These are phyloP conservation scores for Mortierella sp. DNA, from an alignment of 371 early-diverging fungal genomes.

Conservation along the genomic window DNA sequence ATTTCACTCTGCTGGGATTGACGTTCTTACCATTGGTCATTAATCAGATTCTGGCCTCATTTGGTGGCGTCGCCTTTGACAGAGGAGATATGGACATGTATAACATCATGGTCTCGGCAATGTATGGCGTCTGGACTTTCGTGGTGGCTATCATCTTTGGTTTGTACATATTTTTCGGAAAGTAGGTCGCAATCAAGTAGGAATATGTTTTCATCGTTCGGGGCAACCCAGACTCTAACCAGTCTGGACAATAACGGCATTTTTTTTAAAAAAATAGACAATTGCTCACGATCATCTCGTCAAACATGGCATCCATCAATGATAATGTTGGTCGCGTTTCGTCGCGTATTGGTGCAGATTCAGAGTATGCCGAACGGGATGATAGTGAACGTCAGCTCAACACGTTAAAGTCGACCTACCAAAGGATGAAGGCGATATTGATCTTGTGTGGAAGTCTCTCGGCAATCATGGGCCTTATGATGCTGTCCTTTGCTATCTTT, in stretches of 20 bases:
- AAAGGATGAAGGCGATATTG: constrained; percentile 50
- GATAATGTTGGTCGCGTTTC: constrained; percentile 53
- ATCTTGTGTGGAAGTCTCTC: constrained; percentile 55
- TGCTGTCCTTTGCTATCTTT: constrained; percentile 54
- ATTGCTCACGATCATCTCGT: constrained; percentile 51
- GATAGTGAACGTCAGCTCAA: constrained; percentile 55
- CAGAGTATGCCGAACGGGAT: constrained; percentile 51
- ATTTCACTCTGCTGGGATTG: constrained; percentile 36
- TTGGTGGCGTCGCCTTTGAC: constrained; percentile 44
- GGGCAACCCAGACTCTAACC: neutral
- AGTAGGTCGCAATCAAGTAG: constrained; percentile 23
- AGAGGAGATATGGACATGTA: constrained; percentile 40
- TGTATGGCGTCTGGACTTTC: constrained; percentile 52
- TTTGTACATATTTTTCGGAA: constrained; percentile 55
- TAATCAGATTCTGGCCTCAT: constrained; percentile 53
- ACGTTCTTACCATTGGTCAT: constrained; percentile 36
- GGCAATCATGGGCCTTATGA: constrained; percentile 53
- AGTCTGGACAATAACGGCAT: neutral
- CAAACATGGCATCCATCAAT: constrained; percentile 55
- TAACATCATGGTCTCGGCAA: constrained; percentile 39
- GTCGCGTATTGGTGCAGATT: constrained; percentile 44
- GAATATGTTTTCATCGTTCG: neutral
- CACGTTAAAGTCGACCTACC: constrained; percentile 52
- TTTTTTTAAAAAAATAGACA: constrained; percentile 27
- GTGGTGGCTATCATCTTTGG: constrained; percentile 52